phyloP scores from a whole-genome alignment of 2,329 filamentous ascomycete genomes.

The Hypoxylon sp. region DNA sequence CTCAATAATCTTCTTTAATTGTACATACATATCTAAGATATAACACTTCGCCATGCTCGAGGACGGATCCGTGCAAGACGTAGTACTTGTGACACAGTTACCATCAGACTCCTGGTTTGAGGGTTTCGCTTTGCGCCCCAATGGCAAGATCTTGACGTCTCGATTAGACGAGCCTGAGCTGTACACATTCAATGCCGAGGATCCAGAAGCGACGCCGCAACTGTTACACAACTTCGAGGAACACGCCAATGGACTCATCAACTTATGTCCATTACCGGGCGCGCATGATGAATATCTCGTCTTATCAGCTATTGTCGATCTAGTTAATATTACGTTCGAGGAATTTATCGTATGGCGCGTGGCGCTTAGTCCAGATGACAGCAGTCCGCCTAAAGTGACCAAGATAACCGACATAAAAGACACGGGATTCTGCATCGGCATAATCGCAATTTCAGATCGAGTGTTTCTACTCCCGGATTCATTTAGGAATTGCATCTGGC shows the following conservation, averaged over 20 bases:
- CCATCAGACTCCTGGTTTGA: slow-evolving; percentile 55
- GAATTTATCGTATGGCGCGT: slow-evolving; percentile 51
- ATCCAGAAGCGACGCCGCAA: slow-evolving; percentile 47
- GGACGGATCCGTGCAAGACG: slow-evolving; percentile 47
- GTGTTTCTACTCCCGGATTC: slow-evolving; percentile 50
- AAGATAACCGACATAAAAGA: slow-evolving; percentile 46
- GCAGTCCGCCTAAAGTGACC: slow-evolving; percentile 44
- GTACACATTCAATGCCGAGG: slow-evolving; percentile 51
- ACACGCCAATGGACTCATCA: slow-evolving; percentile 49
- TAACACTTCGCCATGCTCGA: slow-evolving; percentile 45
- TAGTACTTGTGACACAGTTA: slow-evolving; percentile 53
- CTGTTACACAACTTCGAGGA: slow-evolving; percentile 49
- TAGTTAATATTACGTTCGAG: slow-evolving; percentile 52
- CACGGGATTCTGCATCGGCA: slow-evolving; percentile 46
- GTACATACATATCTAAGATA: slow-evolving; percentile 6
- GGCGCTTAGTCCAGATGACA: slow-evolving; percentile 51
- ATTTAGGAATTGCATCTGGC: slow-evolving; percentile 48
- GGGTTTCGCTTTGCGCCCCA: slow-evolving; percentile 51
- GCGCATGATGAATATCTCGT: slow-evolving; percentile 51
- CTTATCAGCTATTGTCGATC: slow-evolving; percentile 48
- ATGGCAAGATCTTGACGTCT: slow-evolving; percentile 51
- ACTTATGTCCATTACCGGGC: slow-evolving; percentile 49
- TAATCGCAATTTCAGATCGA: slow-evolving; percentile 48
- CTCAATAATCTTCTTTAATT: neutral
- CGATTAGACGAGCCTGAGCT: slow-evolving; percentile 53